Conservation (phyloP, 2,329 filamentous ascomycete genomes). For the Beauveria sp. region DNA sequence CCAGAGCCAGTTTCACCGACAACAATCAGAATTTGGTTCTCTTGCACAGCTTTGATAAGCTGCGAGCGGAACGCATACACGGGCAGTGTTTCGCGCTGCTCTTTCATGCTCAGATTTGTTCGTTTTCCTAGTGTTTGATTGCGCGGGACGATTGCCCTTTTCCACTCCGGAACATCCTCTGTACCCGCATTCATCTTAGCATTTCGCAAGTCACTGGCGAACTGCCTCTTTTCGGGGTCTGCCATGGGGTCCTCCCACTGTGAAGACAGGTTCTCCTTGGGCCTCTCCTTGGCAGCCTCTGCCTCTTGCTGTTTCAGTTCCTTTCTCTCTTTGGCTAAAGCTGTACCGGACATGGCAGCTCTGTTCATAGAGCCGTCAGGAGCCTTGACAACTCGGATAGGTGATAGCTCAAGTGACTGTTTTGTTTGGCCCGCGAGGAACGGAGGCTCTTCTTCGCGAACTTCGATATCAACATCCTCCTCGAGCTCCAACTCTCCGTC, state of each 20-base stretch:
- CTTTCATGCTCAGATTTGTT: slow-evolving; percentile 86
- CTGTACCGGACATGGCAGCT: slow-evolving; percentile 88
- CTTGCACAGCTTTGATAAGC: slow-evolving; percentile 75
- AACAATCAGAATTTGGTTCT: slow-evolving; percentile 90
- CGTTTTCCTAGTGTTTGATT: slow-evolving; percentile 78
- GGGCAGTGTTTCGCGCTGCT: slow-evolving; percentile 83
- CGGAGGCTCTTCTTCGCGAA: slow-evolving; percentile 90
- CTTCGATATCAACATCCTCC: slow-evolving; percentile 94
- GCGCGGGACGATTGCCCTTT: slow-evolving; percentile 70
- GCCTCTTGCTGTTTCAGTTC: slow-evolving; percentile 84
- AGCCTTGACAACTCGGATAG: slow-evolving; percentile 93
- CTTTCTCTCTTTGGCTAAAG: slow-evolving; percentile 80
- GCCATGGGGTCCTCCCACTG: slow-evolving; percentile 99
- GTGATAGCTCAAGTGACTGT: slow-evolving; percentile 87
- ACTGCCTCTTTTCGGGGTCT: slow-evolving; percentile 73
- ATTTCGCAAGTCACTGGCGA: slow-evolving; percentile 77
- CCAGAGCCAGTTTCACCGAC: slow-evolving; percentile 88
- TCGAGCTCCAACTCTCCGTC: slow-evolving; percentile 87
- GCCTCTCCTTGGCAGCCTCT: slow-evolving; percentile 65
- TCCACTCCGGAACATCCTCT: slow-evolving; percentile 85
- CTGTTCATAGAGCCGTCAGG: slow-evolving; percentile 97
- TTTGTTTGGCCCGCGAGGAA: slow-evolving; percentile 96
- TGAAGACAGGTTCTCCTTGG: slow-evolving; percentile 73
- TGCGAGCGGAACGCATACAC: slow-evolving; percentile 84
- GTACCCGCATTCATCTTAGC: slow-evolving; percentile 52